These are phyloP conservation scores for Leishmania aethiopica DNA, from an alignment of 208 protist genomes.

Conservation along the genomic window DNA sequence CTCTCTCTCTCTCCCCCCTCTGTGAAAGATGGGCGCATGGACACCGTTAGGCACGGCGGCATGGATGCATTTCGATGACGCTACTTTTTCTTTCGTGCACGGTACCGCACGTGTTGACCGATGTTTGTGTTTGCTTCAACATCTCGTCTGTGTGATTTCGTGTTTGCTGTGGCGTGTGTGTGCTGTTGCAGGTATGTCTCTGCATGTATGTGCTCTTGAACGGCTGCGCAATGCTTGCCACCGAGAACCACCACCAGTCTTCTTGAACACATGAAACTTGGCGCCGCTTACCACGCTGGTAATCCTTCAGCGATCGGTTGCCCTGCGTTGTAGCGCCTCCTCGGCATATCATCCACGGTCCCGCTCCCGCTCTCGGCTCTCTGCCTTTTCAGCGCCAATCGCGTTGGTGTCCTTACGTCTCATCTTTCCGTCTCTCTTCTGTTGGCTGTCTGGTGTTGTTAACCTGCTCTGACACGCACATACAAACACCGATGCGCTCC, in stretches of 20 bases:
- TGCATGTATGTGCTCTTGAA: neutral
- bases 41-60: too few species aligned
- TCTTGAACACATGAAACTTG: neutral
- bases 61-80: too few species aligned
- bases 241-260: neutral
- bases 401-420: neutral
- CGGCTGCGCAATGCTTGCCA: neutral
- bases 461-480: neutral
- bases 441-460: neutral
- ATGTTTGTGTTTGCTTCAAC: neutral
- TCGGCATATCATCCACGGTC: neutral
- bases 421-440: neutral
- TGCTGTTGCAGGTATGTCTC: neutral
- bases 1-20: too few species aligned
- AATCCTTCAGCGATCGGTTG: neutral
- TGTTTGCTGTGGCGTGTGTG: neutral
- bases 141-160: neutral
- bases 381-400: neutral
- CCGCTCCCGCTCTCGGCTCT: neutral
- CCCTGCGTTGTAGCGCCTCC: neutral
- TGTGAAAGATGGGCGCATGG: too few species aligned
- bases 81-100: neutral
- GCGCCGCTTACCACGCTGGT: neutral
- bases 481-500: neutral
- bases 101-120: neutral